Evolutionary conservation across 2,329 filamentous ascomycete genomes (phyloP).

Genomic region (Fusarium floridanum): DNA sequence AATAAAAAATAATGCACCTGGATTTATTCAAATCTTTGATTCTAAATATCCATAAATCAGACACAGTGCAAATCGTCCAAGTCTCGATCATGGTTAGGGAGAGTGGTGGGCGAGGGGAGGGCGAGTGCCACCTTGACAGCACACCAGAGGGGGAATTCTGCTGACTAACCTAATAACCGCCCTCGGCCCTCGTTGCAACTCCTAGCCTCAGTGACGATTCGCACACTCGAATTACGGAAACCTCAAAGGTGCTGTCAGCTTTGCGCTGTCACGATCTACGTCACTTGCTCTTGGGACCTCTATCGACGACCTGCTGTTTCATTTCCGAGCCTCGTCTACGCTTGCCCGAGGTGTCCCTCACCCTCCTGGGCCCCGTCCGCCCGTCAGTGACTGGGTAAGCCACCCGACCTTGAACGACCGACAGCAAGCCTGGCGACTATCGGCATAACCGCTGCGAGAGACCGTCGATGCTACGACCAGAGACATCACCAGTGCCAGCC

Average conservation of each 20-base stretch:
- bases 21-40: background rate
- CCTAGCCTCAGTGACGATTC: constrained; percentile 30
- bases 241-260: constrained; percentile 21
- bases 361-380: constrained; percentile 34
- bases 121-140: constrained; percentile 9
- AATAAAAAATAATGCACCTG: background rate
- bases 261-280: constrained; percentile 11
- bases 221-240: constrained; percentile 32
- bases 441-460: constrained; percentile 24
- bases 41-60: no score
- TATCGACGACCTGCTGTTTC: constrained; percentile 11
- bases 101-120: constrained; percentile 4
- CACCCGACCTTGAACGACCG: constrained; percentile 34
- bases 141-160: constrained; percentile 5
- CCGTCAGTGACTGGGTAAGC: constrained; percentile 46
- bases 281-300: constrained; percentile 5
- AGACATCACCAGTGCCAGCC: constrained; percentile 16
- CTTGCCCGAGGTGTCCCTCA: constrained; percentile 34
- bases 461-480: constrained; percentile 9
- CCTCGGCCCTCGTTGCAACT: constrained; percentile 44
- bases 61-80: background rate
- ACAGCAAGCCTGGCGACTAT: constrained; percentile 32
- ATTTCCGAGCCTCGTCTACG: constrained; percentile 14
- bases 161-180: constrained; percentile 28
- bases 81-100: background rate